Evolutionary conservation across 2,329 filamentous ascomycete species (phyloP), one percentile per base, ranked within the genome.

Genomic region (Blastomyces parvus): DNA sequence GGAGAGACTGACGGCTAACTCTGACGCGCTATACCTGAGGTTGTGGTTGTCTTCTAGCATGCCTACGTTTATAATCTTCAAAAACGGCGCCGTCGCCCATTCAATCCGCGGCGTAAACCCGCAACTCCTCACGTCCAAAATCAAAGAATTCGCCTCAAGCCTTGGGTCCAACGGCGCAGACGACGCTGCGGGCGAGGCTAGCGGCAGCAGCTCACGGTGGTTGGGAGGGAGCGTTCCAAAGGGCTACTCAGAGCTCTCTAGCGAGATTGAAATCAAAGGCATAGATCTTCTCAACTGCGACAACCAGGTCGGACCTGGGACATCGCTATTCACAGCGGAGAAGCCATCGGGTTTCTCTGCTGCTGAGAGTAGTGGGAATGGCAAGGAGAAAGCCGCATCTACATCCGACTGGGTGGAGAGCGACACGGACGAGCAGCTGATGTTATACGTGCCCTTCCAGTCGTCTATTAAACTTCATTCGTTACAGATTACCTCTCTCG

Each of bases 391-490:
- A 70, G 82, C 78, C 62, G 75, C 77, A 11, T 77, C 79, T 42
- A 74, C 74, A 30, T 85, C 84, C 72, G 93, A 99, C 77, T 97
- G 90, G 88, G 87, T 97, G 27, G 90, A 97, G 81, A 97, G 91
- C 75, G 93, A 97, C 73, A 95, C 93, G 44, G 94, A 99, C 73
- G 92, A 97, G 78, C 94, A 99, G 80, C 81, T 99, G 66, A 89
- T 97, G 83, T 83, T 99, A 57, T 97, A 88, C 77, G 82, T 95
- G 63, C 93, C 94, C 0, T 96, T 99, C 78, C 88, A 92, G 75
- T 86, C 88, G 40, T 90, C 86, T 58, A 75, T 96, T 67, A 99
- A 97, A 81, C 83, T 97, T 60, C 93, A 97, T 78, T 92, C 91
- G 13, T 78, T 84, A 63, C 81, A 97, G 78, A 85, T 99, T 70